Conservation (phyloP, 371 early-diverging fungal species). For the Coemansia sp. region DNA sequence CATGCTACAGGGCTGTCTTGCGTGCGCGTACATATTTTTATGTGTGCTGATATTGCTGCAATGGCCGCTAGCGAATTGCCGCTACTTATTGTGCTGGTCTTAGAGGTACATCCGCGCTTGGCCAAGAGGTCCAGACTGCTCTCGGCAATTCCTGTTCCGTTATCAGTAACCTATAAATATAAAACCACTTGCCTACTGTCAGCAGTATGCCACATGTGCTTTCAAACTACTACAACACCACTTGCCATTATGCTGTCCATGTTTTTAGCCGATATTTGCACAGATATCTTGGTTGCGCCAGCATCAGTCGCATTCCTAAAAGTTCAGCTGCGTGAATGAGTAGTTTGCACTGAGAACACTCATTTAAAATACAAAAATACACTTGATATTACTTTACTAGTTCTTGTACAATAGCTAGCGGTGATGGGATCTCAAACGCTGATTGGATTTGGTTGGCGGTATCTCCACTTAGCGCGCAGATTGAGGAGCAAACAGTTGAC, state of each 20-base stretch:
- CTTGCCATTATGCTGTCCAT: conserved; percentile 26
- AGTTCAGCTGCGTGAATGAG: no score
- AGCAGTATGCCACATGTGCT: background rate
- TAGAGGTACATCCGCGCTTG: conserved; percentile 25
- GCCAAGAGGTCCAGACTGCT: conserved; percentile 13
- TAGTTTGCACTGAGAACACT: no score
- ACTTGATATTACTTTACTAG: conserved; percentile 7
- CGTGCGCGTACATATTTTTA: conserved; percentile 25
- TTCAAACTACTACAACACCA: background rate
- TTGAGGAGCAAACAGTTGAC: background rate
- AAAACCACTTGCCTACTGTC: background rate
- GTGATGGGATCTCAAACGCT: conserved; percentile 22
- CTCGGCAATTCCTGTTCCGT: conserved; percentile 18
- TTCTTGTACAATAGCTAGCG: conserved; percentile 29
- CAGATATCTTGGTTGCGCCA: conserved; percentile 12
- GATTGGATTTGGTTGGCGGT: conserved; percentile 27
- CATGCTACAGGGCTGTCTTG: conserved; percentile 3
- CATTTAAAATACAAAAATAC: background rate
- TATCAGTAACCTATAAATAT: conserved; percentile 22
- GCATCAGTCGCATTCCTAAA: conserved; percentile 24
- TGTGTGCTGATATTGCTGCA: conserved; percentile 9
- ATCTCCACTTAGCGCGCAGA: background rate
- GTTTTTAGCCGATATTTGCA: conserved; percentile 7
- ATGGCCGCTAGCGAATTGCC: conserved; percentile 31
- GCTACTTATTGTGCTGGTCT: background rate